These are phyloP conservation scores for Termitomyces sp. DNA, from an alignment of 768 basidiomycete species.

Conservation along the genomic window DNA sequence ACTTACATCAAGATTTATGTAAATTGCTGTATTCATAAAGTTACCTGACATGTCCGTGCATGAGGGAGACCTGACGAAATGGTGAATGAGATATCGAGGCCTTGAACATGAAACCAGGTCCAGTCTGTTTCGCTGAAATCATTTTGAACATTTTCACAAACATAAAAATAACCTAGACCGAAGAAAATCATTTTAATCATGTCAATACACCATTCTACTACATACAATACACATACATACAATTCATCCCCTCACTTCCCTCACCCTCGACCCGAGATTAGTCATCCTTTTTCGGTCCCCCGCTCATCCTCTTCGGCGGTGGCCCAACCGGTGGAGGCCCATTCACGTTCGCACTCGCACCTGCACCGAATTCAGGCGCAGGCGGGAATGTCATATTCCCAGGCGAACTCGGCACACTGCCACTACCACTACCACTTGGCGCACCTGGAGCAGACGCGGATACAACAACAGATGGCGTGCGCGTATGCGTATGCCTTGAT, in stretches of 20 bases:
- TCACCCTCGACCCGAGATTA: conserved; percentile 8
- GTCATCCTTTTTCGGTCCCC: conserved; percentile 30
- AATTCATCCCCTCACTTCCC: not conserved
- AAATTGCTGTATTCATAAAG: too few relatives aligned
- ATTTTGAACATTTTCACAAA: too few relatives aligned
- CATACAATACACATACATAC: not conserved
- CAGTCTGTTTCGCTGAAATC: too few relatives aligned
- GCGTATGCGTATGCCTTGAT: not conserved
- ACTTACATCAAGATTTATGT: too few relatives aligned
- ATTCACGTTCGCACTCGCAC: conserved; percentile 20
- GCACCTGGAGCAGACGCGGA: conserved; percentile 1
- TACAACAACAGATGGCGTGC: not conserved
- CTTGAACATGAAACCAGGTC: too few relatives aligned
- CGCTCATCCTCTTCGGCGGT: conserved; percentile 17
- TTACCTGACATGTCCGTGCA: too few relatives aligned
- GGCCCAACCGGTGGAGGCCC: conserved; percentile 17
- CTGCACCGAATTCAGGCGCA: conserved; percentile 25
- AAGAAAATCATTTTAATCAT: not conserved
- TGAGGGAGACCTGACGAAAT: too few relatives aligned
- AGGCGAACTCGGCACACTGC: conserved; percentile 23
- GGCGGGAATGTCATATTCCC: conserved; percentile 28
- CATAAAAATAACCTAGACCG: not conserved
- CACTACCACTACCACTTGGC: not conserved
- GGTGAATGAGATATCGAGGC: too few relatives aligned
- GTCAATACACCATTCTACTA: not conserved